Base-by-base conservation (phyloP, 2,329 filamentous ascomycete species). In the Venturia aucupariae region DNA sequence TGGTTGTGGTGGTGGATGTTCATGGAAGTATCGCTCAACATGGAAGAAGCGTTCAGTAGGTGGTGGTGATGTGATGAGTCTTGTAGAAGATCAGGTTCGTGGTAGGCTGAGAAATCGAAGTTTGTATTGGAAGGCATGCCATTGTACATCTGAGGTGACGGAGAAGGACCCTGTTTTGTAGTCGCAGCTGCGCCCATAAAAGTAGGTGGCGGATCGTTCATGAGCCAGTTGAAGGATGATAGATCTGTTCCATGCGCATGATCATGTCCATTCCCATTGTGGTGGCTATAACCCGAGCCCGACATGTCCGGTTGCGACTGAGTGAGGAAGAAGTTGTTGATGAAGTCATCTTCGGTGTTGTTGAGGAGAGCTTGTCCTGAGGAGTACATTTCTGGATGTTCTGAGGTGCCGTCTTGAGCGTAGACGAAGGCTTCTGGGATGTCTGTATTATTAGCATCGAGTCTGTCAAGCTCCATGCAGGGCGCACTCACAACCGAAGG, bases 281-380 rank as follows among this genome's bases (percentile, higher is more conserved):
- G 38, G 10, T 44, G 27, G 39, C 19, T 38, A 24, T 57, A 48
- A 10, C 10, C 22, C 27, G 27, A 27, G 54, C 54, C 51, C 24
- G 39, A 44, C 38, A 64, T 24, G 19, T 64, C 63, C 30, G 61
- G 63, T 24, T 38, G 32, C 41, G 30, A 24, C 41, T 63, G 44
- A n/a, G 61, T 27, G 38, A 42, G 63, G 51, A 65, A 55, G 60
- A 65, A 65, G 42, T 39, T 63, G 32, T 63, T 46, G 44, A 62
- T 62, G 60, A 54, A 62, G 24, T 57, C 44, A 27, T 65, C 60
- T 42, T 65, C 64, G 24, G 38, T 44, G 44, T 63, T 51, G n/a
- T 63, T 65, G 64, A 65, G 64, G 39, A 65, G 60, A 42, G 64
- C 35, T 11, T 38, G 59, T 13, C 39, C 46, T 17, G 44, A 24